phyloP scores from a whole-genome alignment of 768 basidiomycete species.

The Auricularia auricula-judae region DNA sequence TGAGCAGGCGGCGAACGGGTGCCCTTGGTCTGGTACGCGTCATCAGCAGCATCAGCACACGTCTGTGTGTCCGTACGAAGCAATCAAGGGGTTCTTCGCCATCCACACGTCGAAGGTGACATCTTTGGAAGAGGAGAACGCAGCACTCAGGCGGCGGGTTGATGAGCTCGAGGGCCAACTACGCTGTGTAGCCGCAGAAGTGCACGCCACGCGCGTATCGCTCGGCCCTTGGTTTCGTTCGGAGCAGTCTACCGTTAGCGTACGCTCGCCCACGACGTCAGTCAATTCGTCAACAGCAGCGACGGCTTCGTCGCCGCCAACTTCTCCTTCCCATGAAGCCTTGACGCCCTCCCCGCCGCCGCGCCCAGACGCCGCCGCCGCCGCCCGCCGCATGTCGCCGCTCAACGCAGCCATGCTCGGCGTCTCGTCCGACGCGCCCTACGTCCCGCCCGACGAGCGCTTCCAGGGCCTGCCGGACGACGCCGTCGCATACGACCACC shows the following conservation, averaged over 20 bases:
- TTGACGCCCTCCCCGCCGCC: no score
- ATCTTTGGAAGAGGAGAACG: conserved; percentile 51
- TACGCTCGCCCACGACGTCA: neutral
- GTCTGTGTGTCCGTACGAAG: conserved; percentile 43
- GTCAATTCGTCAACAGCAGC: neutral
- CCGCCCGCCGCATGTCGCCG: neutral
- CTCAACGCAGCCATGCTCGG: neutral
- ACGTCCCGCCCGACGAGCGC: neutral
- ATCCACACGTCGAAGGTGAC: conserved; percentile 25
- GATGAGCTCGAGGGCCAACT: conserved; percentile 47
- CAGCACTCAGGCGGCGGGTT: conserved; percentile 45
- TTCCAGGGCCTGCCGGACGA: neutral
- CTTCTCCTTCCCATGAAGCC: neutral
- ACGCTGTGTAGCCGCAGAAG: conserved; percentile 41
- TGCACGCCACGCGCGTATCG: conserved; percentile 40
- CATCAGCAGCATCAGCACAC: conserved; percentile 27
- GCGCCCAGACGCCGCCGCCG: neutral
- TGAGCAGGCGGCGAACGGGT: conserved; percentile 37
- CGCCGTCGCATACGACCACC: conserved; percentile 7
- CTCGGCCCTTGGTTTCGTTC: conserved; percentile 56
- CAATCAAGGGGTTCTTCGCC: conserved; percentile 48
- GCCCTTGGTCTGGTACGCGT: conserved; percentile 41
- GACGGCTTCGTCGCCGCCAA: neutral
- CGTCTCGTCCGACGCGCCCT: conserved; percentile 1
- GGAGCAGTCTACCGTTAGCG: conserved; percentile 11